A percentile compares a stretch with the other conserved stretches of the same genome.
Evolutionary conservation across 2,329 filamentous ascomycete genomes (phyloP).

Genomic region (Aspergillus oerlinghausenensis): DNA sequence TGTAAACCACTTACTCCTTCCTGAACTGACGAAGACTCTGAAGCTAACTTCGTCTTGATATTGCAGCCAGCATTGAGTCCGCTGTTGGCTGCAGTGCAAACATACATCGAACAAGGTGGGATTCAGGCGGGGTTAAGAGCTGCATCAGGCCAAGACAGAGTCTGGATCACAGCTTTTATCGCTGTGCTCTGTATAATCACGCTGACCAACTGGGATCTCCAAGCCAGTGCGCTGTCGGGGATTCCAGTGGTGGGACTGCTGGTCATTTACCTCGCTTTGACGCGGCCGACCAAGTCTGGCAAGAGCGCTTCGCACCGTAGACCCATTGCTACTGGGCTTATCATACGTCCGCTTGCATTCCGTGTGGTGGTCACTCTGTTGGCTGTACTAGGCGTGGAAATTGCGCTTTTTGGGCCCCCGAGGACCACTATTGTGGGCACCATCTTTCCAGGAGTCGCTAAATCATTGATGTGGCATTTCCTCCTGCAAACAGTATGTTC

Average conservation of each 20-base stretch:
- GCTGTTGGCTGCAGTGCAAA: slow-evolving; percentile 24
- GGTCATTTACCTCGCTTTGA: slow-evolving; percentile 23
- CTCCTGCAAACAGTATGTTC: slow-evolving; percentile 1
- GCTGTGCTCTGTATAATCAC: slow-evolving; percentile 20
- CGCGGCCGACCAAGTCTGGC: not conserved
- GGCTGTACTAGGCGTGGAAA: not conserved
- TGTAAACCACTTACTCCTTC: not conserved
- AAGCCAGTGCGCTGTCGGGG: slow-evolving; percentile 18
- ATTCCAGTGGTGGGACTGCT: slow-evolving; percentile 28
- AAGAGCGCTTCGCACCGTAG: not conserved
- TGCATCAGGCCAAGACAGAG: too few species aligned
- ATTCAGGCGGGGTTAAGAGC: not conserved
- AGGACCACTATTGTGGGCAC: not conserved
- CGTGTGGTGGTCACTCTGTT: not conserved
- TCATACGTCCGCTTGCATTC: slow-evolving; percentile 1
- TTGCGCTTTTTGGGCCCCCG: not conserved
- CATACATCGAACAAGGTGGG: slow-evolving; percentile 12
- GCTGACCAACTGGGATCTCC: slow-evolving; percentile 26
- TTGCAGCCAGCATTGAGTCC: slow-evolving; percentile 30
- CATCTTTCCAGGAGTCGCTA: not conserved
- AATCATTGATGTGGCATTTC: slow-evolving; percentile 6
- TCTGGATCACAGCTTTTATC: slow-evolving; percentile 18
- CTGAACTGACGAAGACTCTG: not conserved
- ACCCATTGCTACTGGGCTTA: not conserved
- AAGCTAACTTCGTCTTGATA: not conserved